phyloP scores from a whole-genome alignment of 768 basidiomycete species.

The Inosperma sp. region DNA sequence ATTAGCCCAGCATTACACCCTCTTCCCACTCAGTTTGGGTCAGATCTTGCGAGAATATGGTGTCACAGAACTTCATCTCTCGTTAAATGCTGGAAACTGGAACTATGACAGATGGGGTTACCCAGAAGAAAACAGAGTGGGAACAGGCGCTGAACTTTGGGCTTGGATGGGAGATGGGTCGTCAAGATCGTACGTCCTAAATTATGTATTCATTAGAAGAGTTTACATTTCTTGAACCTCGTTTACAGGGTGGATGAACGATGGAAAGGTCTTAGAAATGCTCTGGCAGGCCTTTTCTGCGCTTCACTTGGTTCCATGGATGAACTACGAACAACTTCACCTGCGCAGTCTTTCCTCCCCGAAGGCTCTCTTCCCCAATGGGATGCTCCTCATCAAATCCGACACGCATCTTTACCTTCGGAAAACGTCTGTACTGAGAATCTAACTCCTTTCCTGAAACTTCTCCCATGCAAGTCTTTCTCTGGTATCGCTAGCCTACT shows the following conservation, averaged over 20 bases:
- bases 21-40: constrained; percentile 84
- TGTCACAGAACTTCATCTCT: constrained; percentile 83
- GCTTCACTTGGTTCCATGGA: constrained; percentile 81
- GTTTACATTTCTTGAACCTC: neutral
- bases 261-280: constrained; percentile 84
- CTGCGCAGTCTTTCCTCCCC: constrained; percentile 54
- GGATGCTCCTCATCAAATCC: constrained; percentile 49
- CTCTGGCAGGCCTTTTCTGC: constrained; percentile 91
- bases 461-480: constrained; percentile 86
- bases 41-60: constrained; percentile 84
- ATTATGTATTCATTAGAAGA: neutral
- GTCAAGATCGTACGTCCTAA: constrained; percentile 40
- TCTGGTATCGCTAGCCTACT: constrained; percentile 82
- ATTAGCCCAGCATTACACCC: constrained; percentile 76
- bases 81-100: constrained; percentile 91
- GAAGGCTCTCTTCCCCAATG: constrained; percentile 52
- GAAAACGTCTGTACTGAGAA: constrained; percentile 98
- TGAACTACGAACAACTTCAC: constrained; percentile 69
- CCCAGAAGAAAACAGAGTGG: constrained; percentile 70
- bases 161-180: constrained; percentile 82
- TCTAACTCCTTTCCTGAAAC: constrained; percentile 90
- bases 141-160: constrained; percentile 85
- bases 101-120: constrained; percentile 80
- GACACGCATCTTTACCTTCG: constrained; percentile 73
- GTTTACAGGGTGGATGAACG: constrained; percentile 59